phyloP scores from a whole-genome alignment of 306 rosid species.

The Mimosa pudica region DNA sequence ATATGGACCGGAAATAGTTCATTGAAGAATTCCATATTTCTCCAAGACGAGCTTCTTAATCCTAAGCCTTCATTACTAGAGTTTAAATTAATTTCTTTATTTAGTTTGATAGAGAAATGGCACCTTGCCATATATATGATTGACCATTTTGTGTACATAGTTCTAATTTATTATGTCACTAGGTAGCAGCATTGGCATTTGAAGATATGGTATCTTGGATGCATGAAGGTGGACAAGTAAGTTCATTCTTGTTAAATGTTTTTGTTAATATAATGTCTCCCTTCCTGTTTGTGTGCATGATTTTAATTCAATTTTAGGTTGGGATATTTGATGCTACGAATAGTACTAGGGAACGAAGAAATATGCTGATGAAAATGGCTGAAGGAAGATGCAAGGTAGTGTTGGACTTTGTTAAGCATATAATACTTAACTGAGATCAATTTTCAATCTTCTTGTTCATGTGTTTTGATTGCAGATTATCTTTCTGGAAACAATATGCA shows the following conservation, averaged over 20 bases:
- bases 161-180: constrained; percentile 95
- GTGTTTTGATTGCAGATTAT: constrained; percentile 67
- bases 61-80: background rate
- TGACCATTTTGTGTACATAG: constrained; percentile 71
- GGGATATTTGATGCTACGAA: constrained; percentile 99
- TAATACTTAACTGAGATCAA: constrained; percentile 18
- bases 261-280: constrained; percentile 23
- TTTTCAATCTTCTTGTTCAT: constrained; percentile 29
- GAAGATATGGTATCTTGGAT: constrained; percentile 99
- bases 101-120: background rate
- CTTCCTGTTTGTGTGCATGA: constrained; percentile 24
- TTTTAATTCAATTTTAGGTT: constrained; percentile 59
- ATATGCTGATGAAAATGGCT: constrained; percentile 98
- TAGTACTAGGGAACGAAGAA: constrained; percentile 77
- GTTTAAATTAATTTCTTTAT: background rate
- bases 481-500: constrained; percentile 95
- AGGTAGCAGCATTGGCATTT: constrained; percentile 99
- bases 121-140: background rate
- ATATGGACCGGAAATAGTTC: too few species aligned
- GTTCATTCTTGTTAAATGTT: constrained; percentile 37
- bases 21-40: background rate
- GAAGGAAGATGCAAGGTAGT: constrained; percentile 97
- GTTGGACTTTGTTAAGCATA: constrained; percentile 30
- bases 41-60: background rate
- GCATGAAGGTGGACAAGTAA: constrained; percentile 99